Base-by-base conservation (phyloP, 495 filamentous ascomycete genomes). In the Glonium stellatum region DNA sequence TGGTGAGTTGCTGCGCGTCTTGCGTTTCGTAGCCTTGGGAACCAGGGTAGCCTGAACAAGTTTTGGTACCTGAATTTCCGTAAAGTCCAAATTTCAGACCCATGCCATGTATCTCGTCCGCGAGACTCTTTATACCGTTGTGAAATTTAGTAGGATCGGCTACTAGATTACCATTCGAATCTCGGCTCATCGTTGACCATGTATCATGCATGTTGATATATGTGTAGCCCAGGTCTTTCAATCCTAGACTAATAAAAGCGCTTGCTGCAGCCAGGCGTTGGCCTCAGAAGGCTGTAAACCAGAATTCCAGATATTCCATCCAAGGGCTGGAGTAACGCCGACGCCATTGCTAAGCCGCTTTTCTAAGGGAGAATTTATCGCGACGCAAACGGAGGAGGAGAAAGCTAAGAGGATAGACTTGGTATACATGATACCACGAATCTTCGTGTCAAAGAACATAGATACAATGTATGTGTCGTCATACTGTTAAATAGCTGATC, bases 271-370 rank as follows among this genome's bases (percentile, higher is more conserved):
- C 15, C 8, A 15, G 36, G 55, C 67, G 76, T 71, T 79, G 66
- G 0, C 19, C 21, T 8, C 59, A 36, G 41, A 55, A 58, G 58
- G 36, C 36, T 39, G 36, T 39, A 39, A 15, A 39, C 36, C 36
- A 15, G 36, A 66, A 8, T 85, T 86, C 82, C 79, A 82, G 1
- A 75, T 77, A 65, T 82, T 84, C 78, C 81, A 86, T 12, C 82
- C 81, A n/a, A 84, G n/a, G 69, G 36, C 36, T 8, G 36, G 36
- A 39, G 36, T 39, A 15, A 39, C 15, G 36, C 15, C 8, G 36
- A 39, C 36, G 36, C 36, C 36, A 39, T 39, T 39, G 36, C 15
- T 39, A 8, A 39, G 36, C 15, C 36, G 8, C 36, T 39, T 39
- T 15, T 39, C 36, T 39, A 39, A 8, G 36, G 8, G 36, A 39